Base-by-base conservation (phyloP, 257 asterid species). In the Solanum ossicruentum region DNA sequence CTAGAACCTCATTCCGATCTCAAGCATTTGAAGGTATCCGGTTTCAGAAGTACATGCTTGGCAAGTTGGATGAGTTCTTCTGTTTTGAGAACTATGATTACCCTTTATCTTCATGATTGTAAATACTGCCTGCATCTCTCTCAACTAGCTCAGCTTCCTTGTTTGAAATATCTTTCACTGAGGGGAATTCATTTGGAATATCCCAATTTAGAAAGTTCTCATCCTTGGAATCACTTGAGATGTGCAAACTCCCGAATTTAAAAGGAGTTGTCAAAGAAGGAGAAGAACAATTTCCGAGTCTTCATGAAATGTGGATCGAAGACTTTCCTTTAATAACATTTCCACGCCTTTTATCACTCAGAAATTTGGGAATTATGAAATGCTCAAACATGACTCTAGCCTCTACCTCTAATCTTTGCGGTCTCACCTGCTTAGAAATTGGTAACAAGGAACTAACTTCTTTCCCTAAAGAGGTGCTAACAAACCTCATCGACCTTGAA, bases 21-120 rank as follows among this genome's bases (percentile, higher is more conserved):
- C 13, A 60, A 83, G 26, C 6, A 0, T 8, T 32, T 87, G 47
- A 1, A 7, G 6, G 80, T 87, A 83, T 0, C 4, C 0, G 70
- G 88, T 6, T 89, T 88, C 83, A 66, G 8, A 12, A 89, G 90
- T 43, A 69, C 75, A 52, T 0, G 17, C 18, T 83, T 89, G 81
- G 86, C 92, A 3, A 18, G 12, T 69, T 88, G 92, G 92, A 88
- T 86, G 70, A 80, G 54, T 32, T 51, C 51, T 61, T 80, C 88
- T 26, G 56, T 52, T 32, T 32, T 89, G 71, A 72, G 43, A 49
- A 82, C 86, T 0, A 8, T 89, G 32, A 28, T 57, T 10, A 12
- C 36, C 16, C 23, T 88, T 65, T 32, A 23, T 80, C 47, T 80
- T 54, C 51, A 32, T 21, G 63, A 80, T 57, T 89, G 51, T 54